phyloP scores from a whole-genome alignment of 2,329 filamentous ascomycete species.

The Microdochium nivale region DNA sequence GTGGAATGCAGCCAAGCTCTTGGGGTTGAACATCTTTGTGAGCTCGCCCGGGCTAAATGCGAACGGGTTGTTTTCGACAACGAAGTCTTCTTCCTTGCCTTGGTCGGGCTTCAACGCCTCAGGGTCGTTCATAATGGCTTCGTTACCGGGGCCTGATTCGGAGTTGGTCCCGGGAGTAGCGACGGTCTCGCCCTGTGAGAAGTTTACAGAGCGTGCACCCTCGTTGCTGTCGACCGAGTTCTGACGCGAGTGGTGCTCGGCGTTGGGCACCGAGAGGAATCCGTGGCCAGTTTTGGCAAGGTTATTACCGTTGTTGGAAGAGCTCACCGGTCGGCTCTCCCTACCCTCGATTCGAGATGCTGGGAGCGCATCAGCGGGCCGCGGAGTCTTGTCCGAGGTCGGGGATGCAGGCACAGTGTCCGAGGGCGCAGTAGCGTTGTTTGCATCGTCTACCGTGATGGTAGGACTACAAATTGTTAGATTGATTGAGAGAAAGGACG shows the following conservation, averaged over 20 bases:
- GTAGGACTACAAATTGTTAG: slow-evolving; percentile 16
- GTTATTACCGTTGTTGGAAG: slow-evolving; percentile 53
- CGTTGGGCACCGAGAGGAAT: slow-evolving; percentile 57
- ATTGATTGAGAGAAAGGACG: background rate
- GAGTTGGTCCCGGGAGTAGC: slow-evolving; percentile 38
- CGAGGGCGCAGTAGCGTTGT: slow-evolving; percentile 14
- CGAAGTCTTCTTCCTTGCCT: slow-evolving; percentile 68
- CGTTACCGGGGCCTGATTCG: slow-evolving; percentile 26
- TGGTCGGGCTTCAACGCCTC: slow-evolving; percentile 68
- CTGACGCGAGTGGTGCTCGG: slow-evolving; percentile 49
- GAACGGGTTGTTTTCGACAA: slow-evolving; percentile 72
- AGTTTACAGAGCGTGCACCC: slow-evolving; percentile 44
- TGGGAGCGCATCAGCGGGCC: slow-evolving; percentile 35
- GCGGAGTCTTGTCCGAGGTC: slow-evolving; percentile 9
- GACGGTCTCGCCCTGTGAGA: slow-evolving; percentile 55
- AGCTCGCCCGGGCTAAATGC: slow-evolving; percentile 78
- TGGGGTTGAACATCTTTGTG: slow-evolving; percentile 82
- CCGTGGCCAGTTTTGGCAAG: slow-evolving; percentile 36
- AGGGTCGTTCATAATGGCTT: slow-evolving; percentile 53
- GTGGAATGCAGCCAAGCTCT: slow-evolving; percentile 74
- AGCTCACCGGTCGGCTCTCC: slow-evolving; percentile 60
- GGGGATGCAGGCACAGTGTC: slow-evolving; percentile 17
- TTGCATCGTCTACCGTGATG: slow-evolving; percentile 27
- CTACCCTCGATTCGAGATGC: slow-evolving; percentile 57
- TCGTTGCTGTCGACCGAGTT: slow-evolving; percentile 64